These are phyloP conservation scores for Arabidopsis arenosa DNA, from an alignment of 345 rosid genomes.

Conservation along the genomic window DNA sequence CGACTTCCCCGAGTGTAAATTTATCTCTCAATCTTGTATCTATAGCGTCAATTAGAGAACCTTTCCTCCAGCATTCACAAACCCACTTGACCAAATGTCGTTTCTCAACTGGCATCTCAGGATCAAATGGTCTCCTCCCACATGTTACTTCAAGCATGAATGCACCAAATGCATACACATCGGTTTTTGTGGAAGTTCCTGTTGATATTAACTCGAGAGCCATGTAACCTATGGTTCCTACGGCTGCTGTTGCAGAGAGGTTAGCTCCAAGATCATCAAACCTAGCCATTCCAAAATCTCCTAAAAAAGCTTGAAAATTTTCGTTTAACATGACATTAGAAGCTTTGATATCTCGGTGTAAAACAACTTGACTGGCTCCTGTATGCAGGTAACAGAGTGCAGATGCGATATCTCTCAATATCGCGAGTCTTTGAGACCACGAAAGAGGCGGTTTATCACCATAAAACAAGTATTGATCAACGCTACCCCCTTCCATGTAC, in stretches of 20 bases:
- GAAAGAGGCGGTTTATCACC: slow-evolving; percentile 40
- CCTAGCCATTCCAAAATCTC: slow-evolving; percentile 61
- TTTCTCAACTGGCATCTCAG: slow-evolving; percentile 26
- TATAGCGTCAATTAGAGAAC: slow-evolving; percentile 34
- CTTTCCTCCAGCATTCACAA: slow-evolving; percentile 43
- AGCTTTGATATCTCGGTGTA: slow-evolving; percentile 59
- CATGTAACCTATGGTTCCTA: slow-evolving; percentile 62
- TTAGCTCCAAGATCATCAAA: slow-evolving; percentile 49
- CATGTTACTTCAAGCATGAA: slow-evolving; percentile 57
- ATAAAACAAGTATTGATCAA: slow-evolving; percentile 48
- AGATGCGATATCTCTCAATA: slow-evolving; percentile 53
- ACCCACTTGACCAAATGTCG: slow-evolving; percentile 46
- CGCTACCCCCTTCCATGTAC: slow-evolving; percentile 59
- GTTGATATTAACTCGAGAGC: slow-evolving; percentile 51
- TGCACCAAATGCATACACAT: slow-evolving; percentile 55
- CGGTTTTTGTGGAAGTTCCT: slow-evolving; percentile 48
- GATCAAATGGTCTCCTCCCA: slow-evolving; percentile 57
- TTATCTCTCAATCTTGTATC: slow-evolving; percentile 43
- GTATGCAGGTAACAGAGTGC: slow-evolving; percentile 58
- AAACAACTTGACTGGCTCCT: slow-evolving; percentile 54
- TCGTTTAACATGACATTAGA: slow-evolving; percentile 53
- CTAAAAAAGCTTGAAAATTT: slow-evolving; percentile 44
- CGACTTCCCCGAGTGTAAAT: slow-evolving; percentile 42
- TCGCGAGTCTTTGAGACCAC: slow-evolving; percentile 51
- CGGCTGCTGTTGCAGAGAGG: slow-evolving; percentile 50